These are phyloP conservation scores for Penicillium psychrofluorescens DNA, from an alignment of 495 filamentous ascomycete genomes.

Conservation along the genomic window DNA sequence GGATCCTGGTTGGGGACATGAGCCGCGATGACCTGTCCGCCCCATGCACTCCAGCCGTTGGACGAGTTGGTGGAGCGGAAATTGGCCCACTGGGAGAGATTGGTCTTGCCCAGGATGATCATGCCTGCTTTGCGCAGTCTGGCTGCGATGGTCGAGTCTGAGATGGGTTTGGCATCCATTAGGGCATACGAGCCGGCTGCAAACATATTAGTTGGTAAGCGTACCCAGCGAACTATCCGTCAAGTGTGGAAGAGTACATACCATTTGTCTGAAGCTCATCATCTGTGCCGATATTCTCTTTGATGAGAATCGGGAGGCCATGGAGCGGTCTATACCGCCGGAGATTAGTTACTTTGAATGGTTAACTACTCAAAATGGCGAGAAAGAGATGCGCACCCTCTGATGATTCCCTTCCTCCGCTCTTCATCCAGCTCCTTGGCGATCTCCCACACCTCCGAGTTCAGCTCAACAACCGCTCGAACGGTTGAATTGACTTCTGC, in stretches of 20 bases:
- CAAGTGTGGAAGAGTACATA: too few relatives aligned
- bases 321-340: slow-evolving; percentile 41
- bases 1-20: slow-evolving; percentile 48
- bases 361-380: too few relatives aligned
- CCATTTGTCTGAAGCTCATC: slow-evolving; percentile 55
- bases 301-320: slow-evolving; percentile 62
- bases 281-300: slow-evolving; percentile 58
- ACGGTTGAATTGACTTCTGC: too few relatives aligned
- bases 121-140: slow-evolving; percentile 44
- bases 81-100: slow-evolving; percentile 50
- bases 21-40: slow-evolving; percentile 42
- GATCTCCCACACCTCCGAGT: too few relatives aligned
- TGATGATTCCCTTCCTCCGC: too few relatives aligned
- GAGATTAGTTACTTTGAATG: not conserved
- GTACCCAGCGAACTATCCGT: too few relatives aligned
- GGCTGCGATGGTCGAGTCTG: slow-evolving; percentile 37
- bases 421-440: too few relatives aligned
- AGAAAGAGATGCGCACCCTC: too few relatives aligned
- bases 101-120: slow-evolving; percentile 50
- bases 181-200: slow-evolving; percentile 49
- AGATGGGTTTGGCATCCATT: slow-evolving; percentile 37
- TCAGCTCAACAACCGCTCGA: too few relatives aligned
- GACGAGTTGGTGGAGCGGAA: slow-evolving; percentile 38
- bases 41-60: slow-evolving; percentile 49
- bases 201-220: too few relatives aligned